phyloP scores from a whole-genome alignment of 768 basidiomycete genomes.

The Podaxis pistillaris region DNA sequence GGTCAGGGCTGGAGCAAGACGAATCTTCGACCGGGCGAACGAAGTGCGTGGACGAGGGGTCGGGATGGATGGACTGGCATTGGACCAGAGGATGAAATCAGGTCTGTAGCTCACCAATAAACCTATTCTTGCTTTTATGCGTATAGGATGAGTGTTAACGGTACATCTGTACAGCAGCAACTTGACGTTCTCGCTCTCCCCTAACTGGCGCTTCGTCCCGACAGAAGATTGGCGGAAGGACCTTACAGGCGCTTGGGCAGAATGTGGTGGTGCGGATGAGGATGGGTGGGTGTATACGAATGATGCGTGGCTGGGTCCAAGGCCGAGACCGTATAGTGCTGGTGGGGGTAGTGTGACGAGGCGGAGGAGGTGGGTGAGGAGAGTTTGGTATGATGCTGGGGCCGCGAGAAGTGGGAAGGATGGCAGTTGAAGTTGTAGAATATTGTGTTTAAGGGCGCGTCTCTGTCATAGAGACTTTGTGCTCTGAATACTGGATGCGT shows the following conservation, averaged over 20 bases:
- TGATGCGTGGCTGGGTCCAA: conserved; percentile 66
- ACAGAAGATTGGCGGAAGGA: conserved; percentile 80
- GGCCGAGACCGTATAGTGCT: conserved; percentile 38
- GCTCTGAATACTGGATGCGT: no score
- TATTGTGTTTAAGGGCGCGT: no score
- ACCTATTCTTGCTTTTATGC: not conserved
- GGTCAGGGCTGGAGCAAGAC: conserved; percentile 40
- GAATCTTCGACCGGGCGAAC: conserved; percentile 43
- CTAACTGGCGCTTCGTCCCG: conserved; percentile 72
- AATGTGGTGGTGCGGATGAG: conserved; percentile 29
- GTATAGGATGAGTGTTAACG: not conserved
- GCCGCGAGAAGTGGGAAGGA: not conserved
- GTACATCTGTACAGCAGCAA: conserved; percentile 55
- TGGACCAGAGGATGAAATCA: conserved; percentile 51
- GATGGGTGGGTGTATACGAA: conserved; percentile 86
- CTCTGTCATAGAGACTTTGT: no score
- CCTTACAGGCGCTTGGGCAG: conserved; percentile 54
- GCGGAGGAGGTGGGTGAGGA: conserved; percentile 65
- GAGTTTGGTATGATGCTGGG: conserved; percentile 55
- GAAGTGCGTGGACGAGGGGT: conserved; percentile 68
- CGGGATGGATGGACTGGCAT: conserved; percentile 71
- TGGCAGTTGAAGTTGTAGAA: no score
- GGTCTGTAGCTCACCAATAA: conserved; percentile 42
- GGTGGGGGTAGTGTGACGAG: conserved; percentile 55
- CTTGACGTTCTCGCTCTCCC: conserved; percentile 74